Evolutionary conservation across 441 rosid genomes (phyloP), one percentile per base, ranked within the genome.

Genomic region (Brassica hybrid): DNA sequence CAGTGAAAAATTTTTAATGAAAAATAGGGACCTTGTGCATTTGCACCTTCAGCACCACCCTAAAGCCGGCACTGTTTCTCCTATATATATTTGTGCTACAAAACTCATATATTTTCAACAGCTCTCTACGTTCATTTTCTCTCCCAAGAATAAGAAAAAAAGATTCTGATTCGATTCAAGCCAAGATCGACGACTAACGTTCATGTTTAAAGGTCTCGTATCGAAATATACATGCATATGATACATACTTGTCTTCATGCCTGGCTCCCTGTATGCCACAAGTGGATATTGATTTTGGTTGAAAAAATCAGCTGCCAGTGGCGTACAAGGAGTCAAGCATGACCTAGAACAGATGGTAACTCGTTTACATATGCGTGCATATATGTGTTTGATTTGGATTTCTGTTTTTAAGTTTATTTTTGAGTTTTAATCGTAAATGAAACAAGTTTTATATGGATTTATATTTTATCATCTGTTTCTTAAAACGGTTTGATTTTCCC

Each of bases 221-320:
- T 25, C 17, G 2, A 70, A 23, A 17, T n/a, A 14, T 4, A 8
- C 23, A 52, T 4, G 23, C 23, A 11, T 13, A 10, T 41, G 13
- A 18, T 36, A 43, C 13, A 0, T 57, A 17, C 13, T 65, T 50
- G 3, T 10, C 9, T 11, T 73, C 14, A 74, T 74, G 82, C 82
- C 78, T 79, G 82, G 82, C 71, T 79, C 78, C 78, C 71, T 79
- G 82, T 79, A 79, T 79, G 78, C 78, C 82, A 79, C 75, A 9
- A 69, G 78, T 79, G 5, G 82, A 62, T 63, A n/a, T 11, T 52
- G 43, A 16, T 73, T 79, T 79, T 79, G 2, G 6, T 41, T 11
- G 8, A 56, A 54, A 54, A 73, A 79, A 61, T 79, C 56, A 48
- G 67, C 78, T 79, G 70, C 71, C 13, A 2, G 78, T 79, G 82